A percentile compares a stretch with the other conserved stretches of the same genome.
phyloP scores from a whole-genome alignment of 495 filamentous ascomycete genomes.

The Geoglossum glabrum region DNA sequence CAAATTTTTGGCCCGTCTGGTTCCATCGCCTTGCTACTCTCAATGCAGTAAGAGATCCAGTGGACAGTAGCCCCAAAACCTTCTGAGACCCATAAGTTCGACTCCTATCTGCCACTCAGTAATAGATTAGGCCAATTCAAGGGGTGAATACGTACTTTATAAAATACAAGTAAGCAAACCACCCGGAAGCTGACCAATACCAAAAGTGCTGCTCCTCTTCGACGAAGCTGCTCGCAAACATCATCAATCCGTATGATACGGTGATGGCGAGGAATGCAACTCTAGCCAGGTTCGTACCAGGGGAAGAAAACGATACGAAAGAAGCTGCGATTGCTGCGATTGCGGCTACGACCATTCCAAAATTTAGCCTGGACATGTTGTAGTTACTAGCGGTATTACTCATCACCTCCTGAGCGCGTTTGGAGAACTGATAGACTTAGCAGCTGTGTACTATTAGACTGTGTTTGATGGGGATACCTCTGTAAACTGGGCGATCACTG shows the following conservation, averaged over 20 bases:
- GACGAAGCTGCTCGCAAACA: conserved; percentile 95
- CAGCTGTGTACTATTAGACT: neutral
- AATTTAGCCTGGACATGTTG: conserved; percentile 37
- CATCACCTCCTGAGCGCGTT: conserved; percentile 50
- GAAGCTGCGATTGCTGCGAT: conserved; percentile 16
- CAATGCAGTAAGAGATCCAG: conserved; percentile 24
- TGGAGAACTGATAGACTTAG: conserved; percentile 32
- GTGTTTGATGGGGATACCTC: neutral
- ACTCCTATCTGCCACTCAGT: neutral
- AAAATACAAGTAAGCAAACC: conserved; percentile 45
- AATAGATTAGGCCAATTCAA: neutral
- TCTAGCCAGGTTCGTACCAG: conserved; percentile 5
- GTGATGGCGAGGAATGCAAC: conserved; percentile 21
- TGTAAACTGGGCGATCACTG: neutral
- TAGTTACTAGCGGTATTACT: conserved; percentile 85
- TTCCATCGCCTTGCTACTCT: conserved; percentile 68
- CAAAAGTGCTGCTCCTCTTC: conserved; percentile 98
- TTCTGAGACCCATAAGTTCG: neutral
- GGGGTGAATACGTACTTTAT: conserved; percentile 10
- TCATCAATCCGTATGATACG: conserved; percentile 56
- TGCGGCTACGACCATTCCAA: conserved; percentile 29
- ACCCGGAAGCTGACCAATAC: conserved; percentile 76
- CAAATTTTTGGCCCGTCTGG: conserved; percentile 88
- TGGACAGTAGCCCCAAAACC: neutral
- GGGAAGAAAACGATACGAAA: conserved; percentile 6